Evolutionary conservation across 139 green algal species (phyloP), one percentile per base, ranked within the genome.

Genomic region (Chlorella sp.): DNA sequence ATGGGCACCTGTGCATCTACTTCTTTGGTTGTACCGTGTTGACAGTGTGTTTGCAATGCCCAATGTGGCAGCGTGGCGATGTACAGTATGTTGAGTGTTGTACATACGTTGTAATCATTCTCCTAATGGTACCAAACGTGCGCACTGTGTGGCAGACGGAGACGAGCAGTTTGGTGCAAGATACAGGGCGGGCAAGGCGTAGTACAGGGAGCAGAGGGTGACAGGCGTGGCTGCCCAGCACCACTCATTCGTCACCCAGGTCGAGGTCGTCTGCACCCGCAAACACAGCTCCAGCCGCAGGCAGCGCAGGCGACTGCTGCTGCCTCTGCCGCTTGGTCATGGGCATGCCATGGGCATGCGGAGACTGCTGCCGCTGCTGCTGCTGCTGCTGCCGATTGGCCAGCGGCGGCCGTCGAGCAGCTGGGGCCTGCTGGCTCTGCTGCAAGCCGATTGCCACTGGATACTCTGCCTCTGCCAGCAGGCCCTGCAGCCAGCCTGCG

Each of bases 381-480:
- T 66, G 66, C 61, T 9, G 26, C 36, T 86, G 84, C 32, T 69
- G 84, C 16, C 84, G 64, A 28, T 66, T 39, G 18, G 84, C 66
- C 15, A 88, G 64, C 39, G 66, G 61, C 22, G 68, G 66, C 28
- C 84, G 84, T 1, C 81, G n/a, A 86, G 53, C 34, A 24, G 81
- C 75, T 53, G 40, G 79, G 1, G 53, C 37, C 66, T 37, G 34
- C 84, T 81, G 66, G 68, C 66, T 81, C 18, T 66, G 14, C 30
- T 69, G 84, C 66, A 57, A 57, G 48, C 48, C 48, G 48, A 57
- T 34, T 77, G 57, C 19, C 53, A 19, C 30, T 14, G 84, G 84
- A 40, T 66, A 81, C 24, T 88, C 84, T 48, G 68, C 84, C 9
- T 88, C 84, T 34, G 66, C 68, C 39, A 88, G 84, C 39, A 88